Evolutionary conservation across 148 eudicot species (phyloP).

Genomic region (Fagopyrum esculentum): DNA sequence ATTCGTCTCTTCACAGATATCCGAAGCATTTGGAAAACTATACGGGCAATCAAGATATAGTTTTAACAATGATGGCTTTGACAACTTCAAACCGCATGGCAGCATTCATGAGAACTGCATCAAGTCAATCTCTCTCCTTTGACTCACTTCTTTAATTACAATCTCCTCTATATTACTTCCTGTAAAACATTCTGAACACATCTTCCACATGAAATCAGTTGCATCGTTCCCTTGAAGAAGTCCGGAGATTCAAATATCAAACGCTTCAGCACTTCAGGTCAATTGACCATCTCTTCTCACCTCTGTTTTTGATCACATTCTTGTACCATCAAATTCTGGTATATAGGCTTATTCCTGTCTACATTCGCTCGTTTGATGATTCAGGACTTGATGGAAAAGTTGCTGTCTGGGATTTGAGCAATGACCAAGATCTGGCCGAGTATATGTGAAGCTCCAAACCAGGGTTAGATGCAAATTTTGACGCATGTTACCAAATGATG

Average conservation of each 20-base stretch:
- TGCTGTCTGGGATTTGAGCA: slow-evolving; percentile 74
- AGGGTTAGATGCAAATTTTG: neutral
- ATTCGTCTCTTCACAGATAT: slow-evolving; percentile 36
- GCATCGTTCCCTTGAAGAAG: slow-evolving; percentile 66
- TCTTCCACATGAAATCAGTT: slow-evolving; percentile 27
- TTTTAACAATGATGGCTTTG: slow-evolving; percentile 35
- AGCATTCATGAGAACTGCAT: slow-evolving; percentile 80
- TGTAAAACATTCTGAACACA: neutral
- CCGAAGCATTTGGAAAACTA: slow-evolving; percentile 87
- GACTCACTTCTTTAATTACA: neutral
- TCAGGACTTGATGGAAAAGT: slow-evolving; percentile 86
- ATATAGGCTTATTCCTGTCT: neutral
- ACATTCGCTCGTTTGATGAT: neutral
- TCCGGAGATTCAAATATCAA: slow-evolving; percentile 34
- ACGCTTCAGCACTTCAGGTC: slow-evolving; percentile 94
- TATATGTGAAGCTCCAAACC: slow-evolving; percentile 21
- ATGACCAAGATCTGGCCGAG: slow-evolving; percentile 54
- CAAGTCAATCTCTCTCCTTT: slow-evolving; percentile 37
- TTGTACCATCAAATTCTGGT: neutral
- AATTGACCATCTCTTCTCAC: neutral
- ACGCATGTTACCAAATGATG: neutral
- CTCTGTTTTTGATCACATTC: neutral
- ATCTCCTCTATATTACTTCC: neutral
- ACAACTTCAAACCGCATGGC: slow-evolving; percentile 37
- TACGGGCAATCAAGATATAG: slow-evolving; percentile 80